Conservation (phyloP, 2,329 filamentous ascomycete genomes). For the Exophiala sp. region DNA sequence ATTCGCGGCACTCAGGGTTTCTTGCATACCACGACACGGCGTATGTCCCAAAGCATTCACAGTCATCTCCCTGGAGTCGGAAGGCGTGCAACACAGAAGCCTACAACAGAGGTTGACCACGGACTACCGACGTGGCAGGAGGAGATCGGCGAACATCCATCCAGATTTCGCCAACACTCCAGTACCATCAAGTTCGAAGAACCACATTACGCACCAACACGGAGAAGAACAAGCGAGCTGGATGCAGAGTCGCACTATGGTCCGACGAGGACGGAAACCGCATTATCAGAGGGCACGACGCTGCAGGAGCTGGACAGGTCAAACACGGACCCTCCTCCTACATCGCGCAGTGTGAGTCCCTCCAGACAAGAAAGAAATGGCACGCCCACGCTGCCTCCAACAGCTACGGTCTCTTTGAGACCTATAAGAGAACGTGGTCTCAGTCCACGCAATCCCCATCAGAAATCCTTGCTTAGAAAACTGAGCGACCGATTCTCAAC, state of each 20-base stretch:
- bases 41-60: constrained; percentile 18
- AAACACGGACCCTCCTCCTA: not conserved
- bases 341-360: constrained; percentile 6
- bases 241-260: constrained; percentile 3
- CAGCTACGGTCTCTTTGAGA: too few species aligned
- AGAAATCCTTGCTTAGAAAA: constrained; percentile 13
- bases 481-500: constrained; percentile 11
- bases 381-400: not conserved
- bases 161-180: constrained; percentile 2
- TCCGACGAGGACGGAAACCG: constrained; percentile 1
- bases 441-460: constrained; percentile 4
- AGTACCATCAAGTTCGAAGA: constrained; percentile 22
- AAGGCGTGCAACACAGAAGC: not conserved
- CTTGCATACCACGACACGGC: constrained; percentile 10
- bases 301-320: constrained; percentile 4
- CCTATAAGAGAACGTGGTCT: not conserved
- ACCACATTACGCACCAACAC: not conserved
- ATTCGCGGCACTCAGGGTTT: constrained; percentile 17
- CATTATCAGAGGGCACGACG: not conserved
- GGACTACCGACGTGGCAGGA: not conserved
- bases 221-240: not conserved
- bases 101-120: not conserved
- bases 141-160: not conserved
- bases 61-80: constrained; percentile 10
- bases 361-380: not conserved